phyloP scores from a whole-genome alignment of 2,329 filamentous ascomycete species.

The Fusarium longipes region DNA sequence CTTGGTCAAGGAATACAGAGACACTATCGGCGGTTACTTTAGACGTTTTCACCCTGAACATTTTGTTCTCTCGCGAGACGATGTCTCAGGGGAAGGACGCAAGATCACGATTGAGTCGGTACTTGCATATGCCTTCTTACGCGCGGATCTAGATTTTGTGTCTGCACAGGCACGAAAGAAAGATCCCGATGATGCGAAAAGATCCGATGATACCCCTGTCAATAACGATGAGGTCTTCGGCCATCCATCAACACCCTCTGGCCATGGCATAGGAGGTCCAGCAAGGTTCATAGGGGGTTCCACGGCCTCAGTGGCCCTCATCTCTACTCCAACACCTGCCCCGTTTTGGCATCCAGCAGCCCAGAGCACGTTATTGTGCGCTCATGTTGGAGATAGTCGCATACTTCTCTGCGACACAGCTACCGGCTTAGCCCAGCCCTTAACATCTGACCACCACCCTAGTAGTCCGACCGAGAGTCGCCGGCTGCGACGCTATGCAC shows the following conservation, averaged over 20 bases:
- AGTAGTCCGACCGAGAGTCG: constrained; percentile 85
- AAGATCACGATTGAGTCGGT: constrained; percentile 77
- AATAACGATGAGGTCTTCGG: constrained; percentile 89
- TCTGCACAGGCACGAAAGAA: constrained; percentile 86
- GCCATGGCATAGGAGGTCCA: constrained; percentile 75
- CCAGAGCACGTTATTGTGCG: constrained; percentile 83
- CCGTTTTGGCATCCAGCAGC: constrained; percentile 96
- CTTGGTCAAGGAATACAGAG: constrained; percentile 81
- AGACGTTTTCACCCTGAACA: constrained; percentile 85
- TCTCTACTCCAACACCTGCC: constrained; percentile 89
- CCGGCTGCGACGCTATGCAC: constrained; percentile 84
- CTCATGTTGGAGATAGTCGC: constrained; percentile 93
- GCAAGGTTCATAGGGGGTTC: constrained; percentile 92
- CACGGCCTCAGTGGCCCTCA: constrained; percentile 88
- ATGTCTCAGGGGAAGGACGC: constrained; percentile 46
- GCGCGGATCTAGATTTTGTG: constrained; percentile 94
- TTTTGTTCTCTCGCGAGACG: constrained; percentile 64
- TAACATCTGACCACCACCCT: constrained; percentile 94
- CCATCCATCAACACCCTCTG: constrained; percentile 64
- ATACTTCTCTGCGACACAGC: constrained; percentile 89
- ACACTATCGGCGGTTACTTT: constrained; percentile 93
- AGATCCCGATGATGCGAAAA: constrained; percentile 75
- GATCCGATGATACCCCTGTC: constrained; percentile 82
- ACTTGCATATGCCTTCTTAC: constrained; percentile 91
- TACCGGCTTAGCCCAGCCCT: constrained; percentile 80